Percentiles rank a stretch among this genome's conserved stretches.
Evolutionary conservation across 2,329 filamentous ascomycete genomes (phyloP).

Genomic region (Neopestalotiopsis clavispora): DNA sequence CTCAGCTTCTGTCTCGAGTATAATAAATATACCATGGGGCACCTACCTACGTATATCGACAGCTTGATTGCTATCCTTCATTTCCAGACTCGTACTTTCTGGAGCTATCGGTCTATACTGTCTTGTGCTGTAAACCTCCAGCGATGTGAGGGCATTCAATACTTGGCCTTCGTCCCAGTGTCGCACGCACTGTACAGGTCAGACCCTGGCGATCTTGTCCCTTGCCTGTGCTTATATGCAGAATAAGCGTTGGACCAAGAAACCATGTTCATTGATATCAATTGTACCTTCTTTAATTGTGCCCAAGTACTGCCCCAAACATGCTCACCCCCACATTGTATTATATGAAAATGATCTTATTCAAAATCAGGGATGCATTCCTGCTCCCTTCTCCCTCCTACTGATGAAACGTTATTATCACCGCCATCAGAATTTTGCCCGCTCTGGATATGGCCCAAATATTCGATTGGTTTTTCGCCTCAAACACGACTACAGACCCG

Average conservation of each 20-base stretch:
- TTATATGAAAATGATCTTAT: background rate
- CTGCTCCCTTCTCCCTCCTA: background rate
- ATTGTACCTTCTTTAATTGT: too few species aligned
- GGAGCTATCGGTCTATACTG: background rate
- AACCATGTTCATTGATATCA: too few species aligned
- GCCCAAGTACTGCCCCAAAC: too few species aligned
- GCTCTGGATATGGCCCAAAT: slow-evolving; percentile 4
- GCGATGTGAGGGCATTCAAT: background rate
- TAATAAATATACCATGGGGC: background rate
- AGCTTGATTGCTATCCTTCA: background rate
- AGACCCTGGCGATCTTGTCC: background rate
- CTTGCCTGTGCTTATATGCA: background rate
- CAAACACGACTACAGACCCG: background rate
- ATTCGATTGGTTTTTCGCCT: background rate
- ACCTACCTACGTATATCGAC: background rate
- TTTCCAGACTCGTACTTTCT: background rate
- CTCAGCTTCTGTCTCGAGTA: background rate
- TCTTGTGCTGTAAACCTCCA: background rate
- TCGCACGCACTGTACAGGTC: background rate
- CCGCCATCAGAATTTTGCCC: background rate
- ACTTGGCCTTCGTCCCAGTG: background rate
- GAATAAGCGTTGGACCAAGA: too few species aligned
- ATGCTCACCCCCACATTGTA: background rate
- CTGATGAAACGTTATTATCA: background rate
- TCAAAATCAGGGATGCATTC: background rate